phyloP scores from a whole-genome alignment of 1,139 yeast species.

The Schwanniomyces etchellsii region DNA sequence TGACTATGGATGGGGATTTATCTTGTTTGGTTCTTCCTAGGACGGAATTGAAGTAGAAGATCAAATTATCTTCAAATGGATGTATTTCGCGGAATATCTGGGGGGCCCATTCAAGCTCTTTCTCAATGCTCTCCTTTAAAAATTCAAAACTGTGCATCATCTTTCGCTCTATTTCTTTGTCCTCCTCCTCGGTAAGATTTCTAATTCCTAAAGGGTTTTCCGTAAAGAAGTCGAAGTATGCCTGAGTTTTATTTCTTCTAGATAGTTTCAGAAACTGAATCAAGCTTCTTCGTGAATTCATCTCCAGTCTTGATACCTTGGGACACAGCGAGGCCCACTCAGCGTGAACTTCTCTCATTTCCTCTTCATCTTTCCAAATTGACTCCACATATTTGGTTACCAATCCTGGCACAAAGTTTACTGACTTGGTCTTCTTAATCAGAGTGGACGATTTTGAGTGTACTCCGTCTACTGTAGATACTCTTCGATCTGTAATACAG shows the following conservation, averaged over 20 bases:
- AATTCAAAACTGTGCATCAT: not conserved
- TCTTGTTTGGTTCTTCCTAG: not conserved
- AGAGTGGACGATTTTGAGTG: too few relatives aligned
- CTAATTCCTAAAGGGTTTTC: not conserved
- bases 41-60: constrained; percentile 1
- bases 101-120: not conserved
- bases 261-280: not conserved
- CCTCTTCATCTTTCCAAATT: constrained; percentile 1
- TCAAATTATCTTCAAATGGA: constrained; percentile 3
- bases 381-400: constrained; percentile 1
- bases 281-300: not conserved
- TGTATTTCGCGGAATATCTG: constrained; percentile 2
- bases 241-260: not conserved
- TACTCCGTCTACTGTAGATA: too few relatives aligned
- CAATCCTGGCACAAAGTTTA: not conserved
- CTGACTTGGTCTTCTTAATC: too few relatives aligned
- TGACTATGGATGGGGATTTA: not conserved
- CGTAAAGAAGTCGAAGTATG: not conserved
- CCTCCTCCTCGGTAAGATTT: not conserved
- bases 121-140: not conserved
- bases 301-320: not conserved
- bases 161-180: not conserved
- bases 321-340: not conserved
- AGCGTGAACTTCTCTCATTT: not conserved
- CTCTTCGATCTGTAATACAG: too few relatives aligned